A percentile compares a stretch with the other conserved stretches of the same genome.
phyloP scores from a whole-genome alignment of 2,329 filamentous ascomycete genomes.

The Aureobasidium sp. region DNA sequence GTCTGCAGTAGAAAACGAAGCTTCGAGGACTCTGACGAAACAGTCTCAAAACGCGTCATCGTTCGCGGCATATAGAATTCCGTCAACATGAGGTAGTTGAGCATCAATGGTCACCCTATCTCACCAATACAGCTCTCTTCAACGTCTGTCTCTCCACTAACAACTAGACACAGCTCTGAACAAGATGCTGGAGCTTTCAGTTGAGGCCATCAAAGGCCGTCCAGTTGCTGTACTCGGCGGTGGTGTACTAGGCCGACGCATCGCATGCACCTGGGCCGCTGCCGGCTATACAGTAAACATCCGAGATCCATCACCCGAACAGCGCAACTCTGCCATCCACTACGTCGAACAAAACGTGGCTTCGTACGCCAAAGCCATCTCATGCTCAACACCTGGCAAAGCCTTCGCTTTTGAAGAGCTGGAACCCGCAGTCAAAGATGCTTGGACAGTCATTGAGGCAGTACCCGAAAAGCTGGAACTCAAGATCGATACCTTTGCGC shows the following conservation, averaged over 20 bases:
- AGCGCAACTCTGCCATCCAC: constrained; percentile 29
- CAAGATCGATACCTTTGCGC: constrained; percentile 41
- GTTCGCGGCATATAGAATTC: neutral
- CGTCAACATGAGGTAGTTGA: neutral
- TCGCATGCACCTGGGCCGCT: constrained; percentile 30
- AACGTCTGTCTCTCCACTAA: too few species aligned
- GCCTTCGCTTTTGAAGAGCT: constrained; percentile 31
- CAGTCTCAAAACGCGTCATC: neutral
- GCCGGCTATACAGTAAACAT: constrained; percentile 37
- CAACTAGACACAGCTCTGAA: neutral
- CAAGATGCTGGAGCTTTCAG: neutral
- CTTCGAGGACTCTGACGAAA: neutral
- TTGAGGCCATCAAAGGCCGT: constrained; percentile 16
- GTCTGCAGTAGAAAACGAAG: neutral
- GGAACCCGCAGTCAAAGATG: constrained; percentile 32
- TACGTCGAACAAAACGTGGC: constrained; percentile 33
- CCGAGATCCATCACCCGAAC: constrained; percentile 33
- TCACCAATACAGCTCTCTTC: neutral
- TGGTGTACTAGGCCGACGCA: constrained; percentile 37
- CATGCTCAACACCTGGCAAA: constrained; percentile 20
- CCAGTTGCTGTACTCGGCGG: constrained; percentile 34
- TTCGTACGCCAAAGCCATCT: constrained; percentile 10
- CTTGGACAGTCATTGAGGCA: constrained; percentile 47
- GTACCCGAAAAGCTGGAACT: constrained; percentile 43
- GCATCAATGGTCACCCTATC: neutral